Evolutionary conservation across 2,329 filamentous ascomycete genomes (phyloP).

Genomic region (Curvularia eragrostidis): DNA sequence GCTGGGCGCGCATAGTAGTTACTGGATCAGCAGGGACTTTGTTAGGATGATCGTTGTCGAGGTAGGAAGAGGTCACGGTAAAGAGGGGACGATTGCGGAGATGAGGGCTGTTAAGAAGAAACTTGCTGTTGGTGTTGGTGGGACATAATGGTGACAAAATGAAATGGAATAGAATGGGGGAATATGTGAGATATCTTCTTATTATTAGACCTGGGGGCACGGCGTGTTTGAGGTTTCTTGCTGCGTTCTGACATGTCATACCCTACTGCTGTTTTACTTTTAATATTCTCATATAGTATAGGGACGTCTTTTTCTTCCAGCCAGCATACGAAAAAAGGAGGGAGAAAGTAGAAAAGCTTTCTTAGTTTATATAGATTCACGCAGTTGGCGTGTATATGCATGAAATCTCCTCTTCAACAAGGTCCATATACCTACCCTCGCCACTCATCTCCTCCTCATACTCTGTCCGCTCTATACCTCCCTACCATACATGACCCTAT

Average conservation of each 20-base stretch:
- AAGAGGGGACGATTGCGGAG: slow-evolving; percentile 60
- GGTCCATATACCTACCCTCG: too few species aligned
- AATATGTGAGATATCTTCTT: background rate
- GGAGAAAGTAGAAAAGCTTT: background rate
- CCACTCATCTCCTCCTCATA: too few species aligned
- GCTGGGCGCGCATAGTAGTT: slow-evolving; percentile 92
- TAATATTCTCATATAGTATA: background rate
- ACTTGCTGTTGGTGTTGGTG: slow-evolving; percentile 9
- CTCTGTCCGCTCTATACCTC: too few species aligned
- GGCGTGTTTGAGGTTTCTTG: background rate
- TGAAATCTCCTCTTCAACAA: background rate
- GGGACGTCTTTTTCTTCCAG: background rate
- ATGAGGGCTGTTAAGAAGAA: slow-evolving; percentile 64
- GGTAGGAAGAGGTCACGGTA: slow-evolving; percentile 76
- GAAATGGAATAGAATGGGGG: background rate
- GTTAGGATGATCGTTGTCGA: slow-evolving; percentile 90
- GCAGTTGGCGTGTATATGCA: background rate
- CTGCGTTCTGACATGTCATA: background rate
- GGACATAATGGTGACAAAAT: background rate
- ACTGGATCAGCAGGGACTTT: slow-evolving; percentile 88
- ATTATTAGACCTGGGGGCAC: background rate
- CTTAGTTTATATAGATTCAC: background rate
- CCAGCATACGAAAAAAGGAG: background rate
- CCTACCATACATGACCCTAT: too few species aligned
- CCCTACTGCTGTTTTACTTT: background rate